phyloP scores from a whole-genome alignment of 148 eudicot species.

The Gaultheria prostrata region DNA sequence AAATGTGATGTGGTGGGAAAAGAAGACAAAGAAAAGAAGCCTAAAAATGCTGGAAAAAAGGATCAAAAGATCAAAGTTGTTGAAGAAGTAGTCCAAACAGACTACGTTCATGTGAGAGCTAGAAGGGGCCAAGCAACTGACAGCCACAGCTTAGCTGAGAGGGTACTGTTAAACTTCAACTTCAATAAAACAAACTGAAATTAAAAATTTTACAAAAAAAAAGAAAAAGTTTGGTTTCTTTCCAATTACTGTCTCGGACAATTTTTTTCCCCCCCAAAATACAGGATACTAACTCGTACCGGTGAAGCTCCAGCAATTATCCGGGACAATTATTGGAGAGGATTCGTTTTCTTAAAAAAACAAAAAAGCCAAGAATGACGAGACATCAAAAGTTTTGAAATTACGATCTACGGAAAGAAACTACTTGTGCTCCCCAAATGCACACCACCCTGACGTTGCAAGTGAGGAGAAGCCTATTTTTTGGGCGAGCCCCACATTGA shows the following conservation, averaged over 20 bases:
- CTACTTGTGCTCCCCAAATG: no score
- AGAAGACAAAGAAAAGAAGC: constrained; percentile 30
- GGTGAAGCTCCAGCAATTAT: not conserved
- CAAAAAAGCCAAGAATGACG: not conserved
- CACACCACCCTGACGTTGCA: no score
- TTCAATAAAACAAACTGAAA: not conserved
- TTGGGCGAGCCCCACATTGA: no score
- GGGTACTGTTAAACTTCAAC: constrained; percentile 40
- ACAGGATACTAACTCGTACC: no score
- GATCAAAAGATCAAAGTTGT: constrained; percentile 17
- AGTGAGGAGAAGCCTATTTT: no score
- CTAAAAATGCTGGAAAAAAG: not conserved
- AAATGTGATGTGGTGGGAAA: constrained; percentile 16
- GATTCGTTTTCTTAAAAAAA: not conserved
- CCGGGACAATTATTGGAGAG: not conserved
- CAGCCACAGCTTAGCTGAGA: constrained; percentile 85
- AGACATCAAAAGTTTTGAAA: not conserved
- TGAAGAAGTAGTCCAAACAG: constrained; percentile 48
- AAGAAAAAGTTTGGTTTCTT: not conserved
- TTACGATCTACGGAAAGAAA: not conserved
- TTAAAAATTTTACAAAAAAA: not conserved
- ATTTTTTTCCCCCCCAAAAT: not conserved
- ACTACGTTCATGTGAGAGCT: constrained; percentile 87
- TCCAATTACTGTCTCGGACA: not conserved
- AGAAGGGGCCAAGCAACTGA: constrained; percentile 97